Base-by-base conservation (phyloP, 495 filamentous ascomycete genomes). In the Extremus antarcticus region DNA sequence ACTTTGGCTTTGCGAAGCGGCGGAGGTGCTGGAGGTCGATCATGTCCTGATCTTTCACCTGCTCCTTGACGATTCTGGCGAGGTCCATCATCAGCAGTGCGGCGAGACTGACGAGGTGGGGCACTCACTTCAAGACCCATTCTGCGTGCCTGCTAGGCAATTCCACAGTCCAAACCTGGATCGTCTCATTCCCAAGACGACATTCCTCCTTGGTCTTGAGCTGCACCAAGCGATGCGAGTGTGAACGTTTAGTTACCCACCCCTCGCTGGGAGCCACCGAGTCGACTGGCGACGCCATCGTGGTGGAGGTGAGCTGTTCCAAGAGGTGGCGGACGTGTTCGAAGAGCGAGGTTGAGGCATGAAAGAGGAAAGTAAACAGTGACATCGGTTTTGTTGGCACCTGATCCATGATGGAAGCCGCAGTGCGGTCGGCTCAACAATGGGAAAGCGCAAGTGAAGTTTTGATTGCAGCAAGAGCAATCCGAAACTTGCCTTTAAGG, bases 1-100 rank as follows among this genome's bases (percentile, higher is more conserved):
- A 82, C 38, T 76, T 74, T 24, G 74, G 78, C 65, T 88, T 91
- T 43, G 82, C 83, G 55, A 92, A 87, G 49, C 89, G 81, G 43
- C 88, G 83, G 19, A 97, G 78, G 67, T 98, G 92, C 32, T 62
- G 59, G 23, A 62, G 55, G 48, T 62, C 59, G 43, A 62, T 38
- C 13, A 25, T 13, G 25, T 62, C 59, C 40, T 62, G 59, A 4
- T 45, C 55, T 43, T 46, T 38, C 20, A 62, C 40, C 3, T 55
- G 48, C 15, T 62, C 59, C 38, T 62, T 62, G 55, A 62, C 54
- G 38, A 62, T 55, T 58, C 55, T 62, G 51, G n/a, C 29, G 29
- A 13, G 21, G 50, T n/a, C n/a, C n/a, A n/a, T n/a, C n/a, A 21
- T 29, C 13, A 13, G 1, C 32, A 55, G 22, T 52, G 59, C 29